Evolutionary conservation across 176 grass and related monocot species (phyloP).

Genomic region (Oryza officinalis): DNA sequence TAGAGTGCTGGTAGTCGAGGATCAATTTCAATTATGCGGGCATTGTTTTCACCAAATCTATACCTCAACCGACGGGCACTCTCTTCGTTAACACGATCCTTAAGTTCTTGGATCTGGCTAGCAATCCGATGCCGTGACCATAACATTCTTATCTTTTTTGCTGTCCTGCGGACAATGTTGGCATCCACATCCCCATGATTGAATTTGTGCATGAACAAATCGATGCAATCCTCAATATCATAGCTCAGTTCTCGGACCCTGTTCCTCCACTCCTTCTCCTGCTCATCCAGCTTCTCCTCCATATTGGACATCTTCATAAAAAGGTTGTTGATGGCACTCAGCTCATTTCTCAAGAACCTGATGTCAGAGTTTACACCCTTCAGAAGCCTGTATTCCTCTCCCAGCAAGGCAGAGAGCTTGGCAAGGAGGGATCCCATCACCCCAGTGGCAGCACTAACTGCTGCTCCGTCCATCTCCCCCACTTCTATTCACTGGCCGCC

Average conservation of each 20-base stretch:
- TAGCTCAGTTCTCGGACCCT: slow-evolving; percentile 13
- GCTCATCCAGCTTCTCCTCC: neutral
- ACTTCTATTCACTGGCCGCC: no score
- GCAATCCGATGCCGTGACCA: neutral
- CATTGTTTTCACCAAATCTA: neutral
- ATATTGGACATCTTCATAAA: neutral
- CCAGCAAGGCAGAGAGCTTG: slow-evolving; percentile 1
- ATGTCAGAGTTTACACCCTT: neutral
- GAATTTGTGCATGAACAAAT: neutral
- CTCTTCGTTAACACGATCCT: neutral
- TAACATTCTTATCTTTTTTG: no score
- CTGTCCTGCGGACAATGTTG: neutral
- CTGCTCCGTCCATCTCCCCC: no score
- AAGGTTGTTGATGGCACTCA: neutral
- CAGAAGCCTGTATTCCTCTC: no score
- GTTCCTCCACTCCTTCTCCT: neutral
- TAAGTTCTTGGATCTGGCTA: slow-evolving; percentile 1
- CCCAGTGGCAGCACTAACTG: slow-evolving; percentile 11
- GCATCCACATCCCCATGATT: neutral
- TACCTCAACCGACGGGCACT: neutral
- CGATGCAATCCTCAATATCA: slow-evolving; percentile 21
- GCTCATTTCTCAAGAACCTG: neutral
- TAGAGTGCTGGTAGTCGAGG: neutral
- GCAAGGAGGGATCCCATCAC: slow-evolving; percentile 15
- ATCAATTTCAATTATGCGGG: neutral